Base-by-base conservation (phyloP, 345 rosid species). In the Excoecaria agallocha region DNA sequence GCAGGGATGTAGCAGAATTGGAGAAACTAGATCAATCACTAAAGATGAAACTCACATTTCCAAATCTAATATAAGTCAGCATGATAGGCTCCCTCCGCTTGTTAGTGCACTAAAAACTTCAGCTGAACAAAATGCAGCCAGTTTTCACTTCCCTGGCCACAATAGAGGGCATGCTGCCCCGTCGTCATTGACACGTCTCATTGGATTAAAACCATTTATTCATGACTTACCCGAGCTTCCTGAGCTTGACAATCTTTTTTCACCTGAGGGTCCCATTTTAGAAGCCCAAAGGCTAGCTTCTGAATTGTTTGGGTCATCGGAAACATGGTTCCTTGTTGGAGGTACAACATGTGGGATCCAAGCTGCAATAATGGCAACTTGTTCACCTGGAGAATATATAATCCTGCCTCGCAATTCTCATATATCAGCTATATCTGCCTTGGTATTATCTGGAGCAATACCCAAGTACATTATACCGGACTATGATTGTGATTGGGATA, bases 131-230 rank as follows among this genome's bases (percentile, higher is more conserved):
- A 79, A 82, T 71, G 90, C 73, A 37, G 88, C 85, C 22, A 82
- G 84, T 68, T 89, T 89, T 75, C 92, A 87, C 74, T 89, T 89
- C 72, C 92, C 90, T 25, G 92, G 92, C 46, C 92, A 88, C 77
- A 88, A 88, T 65, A 84, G 92, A 75, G 92, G 92, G 1, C 81
- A 67, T 25, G 92, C 89, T 5, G 87, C 89, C 12, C 92, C 92
- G 35, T 66, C 85, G 58, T 85, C 87, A 3, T 76, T 86, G 45
- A 72, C 81, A 35, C 76, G 78, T 46, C 82, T 88, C 19, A 86
- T 88, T 62, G 92, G 92, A 52, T 50, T 69, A n/a, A 58, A 75
- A 46, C 86, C 90, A 11, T 88, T 85, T 74, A 41, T 71, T 73
- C 81, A 88, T 71, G 92, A 88, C 69, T 84, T 88, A 57, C 87